Evolutionary conservation across 2,329 filamentous ascomycete genomes (phyloP), one percentile per base, ranked within the genome.

Genomic region (Fusarium coffeatum): DNA sequence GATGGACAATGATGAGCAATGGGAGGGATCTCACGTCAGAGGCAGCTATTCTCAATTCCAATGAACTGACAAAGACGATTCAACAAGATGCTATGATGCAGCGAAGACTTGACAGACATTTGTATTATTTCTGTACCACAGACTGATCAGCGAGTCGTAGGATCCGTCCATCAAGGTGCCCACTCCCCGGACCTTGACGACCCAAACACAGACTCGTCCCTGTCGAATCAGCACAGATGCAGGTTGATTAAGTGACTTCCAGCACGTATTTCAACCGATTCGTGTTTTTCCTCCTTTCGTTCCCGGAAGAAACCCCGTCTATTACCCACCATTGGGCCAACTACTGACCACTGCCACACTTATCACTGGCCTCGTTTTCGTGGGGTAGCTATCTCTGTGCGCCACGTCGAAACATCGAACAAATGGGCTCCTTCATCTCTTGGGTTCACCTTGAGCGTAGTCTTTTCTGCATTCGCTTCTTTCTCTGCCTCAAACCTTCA

Each of bases 141-240:
- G 46, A 50, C 54, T 53, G 66, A 62, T 72, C 59, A 57, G 50
- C 64, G 63, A 60, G 16, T 60, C 28, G 40, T 50, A 64, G 56
- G 43, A 50, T 58, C 59, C 59, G 59, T 49, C 73, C 73, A 75
- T 75, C 73, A 75, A 73, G 73, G 73, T 75, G 59, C 60, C 56
- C 57, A 58, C 56, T 63, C 55, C 63, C 69, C 49, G 48, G 67
- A 65, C 62, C 69, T 71, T 68, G 64, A 63, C 56, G 41, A 53
- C 67, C 55, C 58, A 50, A 34, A 60, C 49, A n/a, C 51, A 71
- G 30, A 42, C 28, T 65, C 49, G 59, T 61, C 63, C 40, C 62
- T 70, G 57, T 63, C 60, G 59, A 75, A 65, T 57, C 71, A 71
- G 57, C 48, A 23, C 37, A 55, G 30, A 61, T 55, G 18, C 49